Evolutionary conservation across 2,329 filamentous ascomycete genomes (phyloP), one percentile per base, ranked within the genome.

Genomic region (Trichocomaceae sp.): DNA sequence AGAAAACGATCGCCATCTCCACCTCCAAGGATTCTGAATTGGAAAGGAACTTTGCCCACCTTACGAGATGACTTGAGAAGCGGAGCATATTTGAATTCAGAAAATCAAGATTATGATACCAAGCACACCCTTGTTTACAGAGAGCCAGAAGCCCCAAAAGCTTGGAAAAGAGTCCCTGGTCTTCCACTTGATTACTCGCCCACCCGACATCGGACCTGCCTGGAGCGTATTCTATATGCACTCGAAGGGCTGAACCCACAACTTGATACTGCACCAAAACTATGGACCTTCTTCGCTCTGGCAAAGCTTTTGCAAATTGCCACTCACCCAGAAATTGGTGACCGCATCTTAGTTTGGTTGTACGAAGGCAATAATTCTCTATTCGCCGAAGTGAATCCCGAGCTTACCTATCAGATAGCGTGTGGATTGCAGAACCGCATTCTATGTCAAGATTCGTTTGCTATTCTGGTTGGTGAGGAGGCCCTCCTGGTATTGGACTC

Each of bases 221-320:
- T 93, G 33, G 75, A 87, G 46, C 77, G 83, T 1, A 70, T 88
- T 0, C 71, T 88, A 3, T 75, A 81, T 61, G 74, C 66, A 20
- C 77, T 88, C 41, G 75, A 82, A 58, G 79, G 79, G 2, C 72
- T 78, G 2, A 70, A 77, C 29, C 73, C 83, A 0, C 71, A 75
- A 1, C 66, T 89, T 13, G 80, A 88, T 66, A 87, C 84, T 0
- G 85, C 85, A 0, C 75, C 79, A 10, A 83, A 85, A 13, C 70
- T 86, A 37, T 88, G 83, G 77, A 87, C 84, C 0, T 75, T 87
- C n/a, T 79, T 82, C 33, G 80, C 79, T 2, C 67, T 88, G 8
- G 80, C 83, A 7, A 80, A 81, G 57, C 74, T 83, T 39, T 78
- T 86, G 50, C 80, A 83, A 19, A 64, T 69, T 23, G 63, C 65